Evolutionary conservation across 768 basidiomycete species (phyloP).

Genomic region (Boletus sp.): DNA sequence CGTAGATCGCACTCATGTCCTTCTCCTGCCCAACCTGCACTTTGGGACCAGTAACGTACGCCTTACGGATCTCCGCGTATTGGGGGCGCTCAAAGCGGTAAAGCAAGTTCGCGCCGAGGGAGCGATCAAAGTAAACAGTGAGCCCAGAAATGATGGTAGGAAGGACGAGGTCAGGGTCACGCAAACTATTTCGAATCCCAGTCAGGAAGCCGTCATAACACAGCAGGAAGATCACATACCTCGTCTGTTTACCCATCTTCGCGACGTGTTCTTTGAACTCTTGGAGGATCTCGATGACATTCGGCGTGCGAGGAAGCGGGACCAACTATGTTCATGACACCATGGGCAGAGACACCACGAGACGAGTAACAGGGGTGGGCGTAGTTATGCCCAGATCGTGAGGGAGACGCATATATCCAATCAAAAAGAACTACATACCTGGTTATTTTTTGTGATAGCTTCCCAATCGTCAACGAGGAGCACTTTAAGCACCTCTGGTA

Average conservation of each 20-base stretch:
- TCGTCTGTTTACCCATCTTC: conserved; percentile 44
- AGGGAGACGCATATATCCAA: neutral
- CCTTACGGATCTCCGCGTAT: conserved; percentile 75
- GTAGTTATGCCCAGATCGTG: neutral
- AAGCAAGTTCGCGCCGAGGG: conserved; percentile 83
- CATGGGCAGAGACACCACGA: neutral
- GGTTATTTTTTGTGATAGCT: conserved; percentile 89
- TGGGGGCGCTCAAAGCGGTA: conserved; percentile 96
- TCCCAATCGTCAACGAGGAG: conserved; percentile 98
- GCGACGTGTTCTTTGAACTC: conserved; percentile 72
- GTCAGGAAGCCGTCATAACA: neutral
- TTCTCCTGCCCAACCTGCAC: conserved; percentile 69
- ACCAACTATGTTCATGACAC: conserved; percentile 60
- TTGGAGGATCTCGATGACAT: conserved; percentile 70
- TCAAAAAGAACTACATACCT: conserved; percentile 45
- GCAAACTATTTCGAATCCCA: conserved; percentile 43
- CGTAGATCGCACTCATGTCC: conserved; percentile 89
- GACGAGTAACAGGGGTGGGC: neutral
- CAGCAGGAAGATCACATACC: conserved; percentile 34
- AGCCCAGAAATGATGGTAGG: conserved; percentile 85
- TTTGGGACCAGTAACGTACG: conserved; percentile 69
- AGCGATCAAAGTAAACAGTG: conserved; percentile 90
- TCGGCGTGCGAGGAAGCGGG: conserved; percentile 75
- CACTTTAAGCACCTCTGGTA: conserved; percentile 88
- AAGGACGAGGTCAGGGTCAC: conserved; percentile 66